Evolutionary conservation across 164 flowering plant species (phyloP), one percentile per base, ranked within the genome.

Genomic region (Piper betle): DNA sequence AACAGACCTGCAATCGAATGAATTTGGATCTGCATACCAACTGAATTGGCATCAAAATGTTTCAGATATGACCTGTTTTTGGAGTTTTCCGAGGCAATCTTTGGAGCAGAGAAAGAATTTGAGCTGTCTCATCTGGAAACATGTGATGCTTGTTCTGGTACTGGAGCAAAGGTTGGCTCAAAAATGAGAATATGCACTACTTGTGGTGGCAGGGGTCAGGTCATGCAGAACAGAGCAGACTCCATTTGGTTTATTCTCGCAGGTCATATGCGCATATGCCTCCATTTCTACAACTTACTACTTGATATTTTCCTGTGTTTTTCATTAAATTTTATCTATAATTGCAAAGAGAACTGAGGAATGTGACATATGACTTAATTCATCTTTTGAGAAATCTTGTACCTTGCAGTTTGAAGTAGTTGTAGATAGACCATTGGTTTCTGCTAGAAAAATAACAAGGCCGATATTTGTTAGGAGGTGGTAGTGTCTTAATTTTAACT

Each of bases 141-240:
- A 61, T 93, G 98, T 77, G 97, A 78, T 66, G 81, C 46, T 60
- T 93, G 98, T 75, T 57, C 66, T 71, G 98, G 98, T 57, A 84
- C 88, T 71, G 98, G 97, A 72, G 83, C 96, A 73, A 87, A 85
- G 75, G 64, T 76, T 16, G 97, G 98, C 15, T 87, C 97, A 59
- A 90, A 86, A 79, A 84, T 71, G 90, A 86, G 97, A 68, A 80
- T 93, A 74, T 89, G 97, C 79, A 82, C 96, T 68, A 84, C 94
- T 15, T 93, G 98, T 77, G 98, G 98, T 53, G 98, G 98, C 65
- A 78, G 97, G 72, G 98, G 98, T 66, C 98, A 93, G 74, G 98
- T 93, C 66, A 89, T 93, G 97, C 82, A n/a, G 97, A 72, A 93
- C 98, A 52, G 98, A 93, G 76, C 97, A 90, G 78, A 93, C 98